A percentile compares a stretch with the other conserved stretches of the same genome.
Conservation (phyloP, 306 rosid genomes). For the Begonia fuchsioides region DNA sequence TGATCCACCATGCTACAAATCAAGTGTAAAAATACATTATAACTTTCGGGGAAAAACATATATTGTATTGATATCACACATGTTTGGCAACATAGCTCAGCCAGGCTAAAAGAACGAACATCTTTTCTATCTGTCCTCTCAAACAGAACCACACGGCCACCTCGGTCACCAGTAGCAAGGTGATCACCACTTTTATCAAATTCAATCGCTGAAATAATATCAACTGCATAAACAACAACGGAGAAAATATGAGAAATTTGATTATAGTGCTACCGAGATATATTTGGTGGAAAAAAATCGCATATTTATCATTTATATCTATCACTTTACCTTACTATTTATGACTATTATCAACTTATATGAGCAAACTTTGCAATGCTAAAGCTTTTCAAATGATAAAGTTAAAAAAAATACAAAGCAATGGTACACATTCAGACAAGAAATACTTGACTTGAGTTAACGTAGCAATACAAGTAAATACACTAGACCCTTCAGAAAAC, state of each 20-base stretch:
- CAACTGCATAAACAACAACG: constrained; percentile 47
- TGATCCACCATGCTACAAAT: constrained; percentile 46
- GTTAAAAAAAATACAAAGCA: too few relatives aligned
- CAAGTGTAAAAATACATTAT: constrained; percentile 1
- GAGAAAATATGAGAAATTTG: constrained; percentile 10
- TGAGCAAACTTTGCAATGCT: too few relatives aligned
- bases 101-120: constrained; percentile 28
- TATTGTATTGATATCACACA: constrained; percentile 2
- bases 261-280: constrained; percentile 9
- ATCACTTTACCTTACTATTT: too few relatives aligned
- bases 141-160: constrained; percentile 97
- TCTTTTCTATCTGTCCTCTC: constrained; percentile 93
- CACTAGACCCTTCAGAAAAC: neutral
- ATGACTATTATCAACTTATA: too few relatives aligned
- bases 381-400: too few relatives aligned
- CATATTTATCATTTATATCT: too few relatives aligned
- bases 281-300: neutral
- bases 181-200: constrained; percentile 89
- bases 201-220: constrained; percentile 96
- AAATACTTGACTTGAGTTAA: too few relatives aligned
- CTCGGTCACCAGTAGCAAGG: constrained; percentile 99
- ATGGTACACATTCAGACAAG: too few relatives aligned
- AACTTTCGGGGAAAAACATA: neutral
- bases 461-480: too few relatives aligned
- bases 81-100: neutral